Evolutionary conservation across 345 rosid species (phyloP).

Genomic region (Rhodamnia argentea): DNA sequence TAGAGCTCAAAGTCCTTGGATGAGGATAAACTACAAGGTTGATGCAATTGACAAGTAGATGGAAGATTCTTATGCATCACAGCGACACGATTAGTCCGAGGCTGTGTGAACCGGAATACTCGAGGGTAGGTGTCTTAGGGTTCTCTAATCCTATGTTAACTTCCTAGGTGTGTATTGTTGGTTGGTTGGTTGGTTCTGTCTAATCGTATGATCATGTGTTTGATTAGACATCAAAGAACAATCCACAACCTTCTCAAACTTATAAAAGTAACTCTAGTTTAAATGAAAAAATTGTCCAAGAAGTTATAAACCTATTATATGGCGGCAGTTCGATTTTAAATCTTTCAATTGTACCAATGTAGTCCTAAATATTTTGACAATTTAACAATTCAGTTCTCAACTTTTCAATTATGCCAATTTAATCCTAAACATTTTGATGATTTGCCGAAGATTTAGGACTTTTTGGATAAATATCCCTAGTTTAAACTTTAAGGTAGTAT

Average conservation of each 20-base stretch:
- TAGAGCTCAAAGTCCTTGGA: not conserved
- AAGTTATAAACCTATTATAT: too few relatives aligned
- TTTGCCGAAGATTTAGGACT: too few relatives aligned
- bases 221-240: not conserved
- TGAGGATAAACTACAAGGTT: not conserved
- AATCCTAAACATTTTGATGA: too few relatives aligned
- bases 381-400: too few relatives aligned
- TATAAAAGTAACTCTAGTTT: not conserved
- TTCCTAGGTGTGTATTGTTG: not conserved
- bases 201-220: too few relatives aligned
- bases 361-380: too few relatives aligned
- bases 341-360: too few relatives aligned
- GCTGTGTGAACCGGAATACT: not conserved
- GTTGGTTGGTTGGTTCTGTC: not conserved
- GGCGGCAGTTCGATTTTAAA: too few relatives aligned
- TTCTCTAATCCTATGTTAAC: not conserved
- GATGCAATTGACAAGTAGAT: not conserved
- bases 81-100: not conserved
- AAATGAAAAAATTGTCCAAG: too few relatives aligned
- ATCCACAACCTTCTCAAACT: not conserved
- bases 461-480: too few relatives aligned
- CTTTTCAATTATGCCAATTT: too few relatives aligned
- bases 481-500: not conserved
- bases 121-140: not conserved
- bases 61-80: not conserved